Evolutionary conservation across 2,329 filamentous ascomycete genomes (phyloP).

Genomic region (Alternaria angustiovoidea): DNA sequence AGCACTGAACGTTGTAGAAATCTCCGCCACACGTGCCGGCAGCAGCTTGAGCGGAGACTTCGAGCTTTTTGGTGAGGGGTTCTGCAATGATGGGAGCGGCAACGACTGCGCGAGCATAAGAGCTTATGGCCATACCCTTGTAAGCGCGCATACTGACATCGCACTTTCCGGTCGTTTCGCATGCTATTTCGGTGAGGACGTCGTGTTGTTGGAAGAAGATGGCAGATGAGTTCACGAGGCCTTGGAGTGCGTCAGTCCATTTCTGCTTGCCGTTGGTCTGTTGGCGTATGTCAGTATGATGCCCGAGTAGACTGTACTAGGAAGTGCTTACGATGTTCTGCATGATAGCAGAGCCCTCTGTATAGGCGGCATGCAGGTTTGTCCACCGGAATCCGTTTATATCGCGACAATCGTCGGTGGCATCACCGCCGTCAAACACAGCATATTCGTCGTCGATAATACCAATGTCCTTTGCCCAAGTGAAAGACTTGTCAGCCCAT

Average conservation of each 20-base stretch:
- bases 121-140: slow-evolving; percentile 57
- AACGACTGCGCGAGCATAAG: slow-evolving; percentile 32
- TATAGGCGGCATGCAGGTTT: slow-evolving; percentile 58
- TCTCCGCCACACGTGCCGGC: slow-evolving; percentile 22
- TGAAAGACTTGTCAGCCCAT: slow-evolving; percentile 72
- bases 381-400: slow-evolving; percentile 61
- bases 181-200: slow-evolving; percentile 73
- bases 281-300: neutral
- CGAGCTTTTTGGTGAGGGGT: slow-evolving; percentile 22
- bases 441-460: slow-evolving; percentile 58
- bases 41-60: slow-evolving; percentile 33
- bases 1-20: neutral
- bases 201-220: slow-evolving; percentile 57
- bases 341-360: slow-evolving; percentile 63
- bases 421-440: slow-evolving; percentile 60
- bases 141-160: slow-evolving; percentile 71
- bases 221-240: slow-evolving; percentile 40
- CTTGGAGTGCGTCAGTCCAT: slow-evolving; percentile 32
- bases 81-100: slow-evolving; percentile 30
- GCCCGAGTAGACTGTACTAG: neutral
- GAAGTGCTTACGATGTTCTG: slow-evolving; percentile 53
- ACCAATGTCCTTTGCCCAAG: slow-evolving; percentile 57
- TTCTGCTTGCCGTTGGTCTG: slow-evolving; percentile 35
- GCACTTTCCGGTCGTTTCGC: slow-evolving; percentile 65
- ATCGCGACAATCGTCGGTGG: slow-evolving; percentile 56